Percentiles rank a stretch among this genome's conserved stretches.
Conservation (phyloP, 2,329 filamentous ascomycete genomes). For the Ophiosphaerella herpotricha region DNA sequence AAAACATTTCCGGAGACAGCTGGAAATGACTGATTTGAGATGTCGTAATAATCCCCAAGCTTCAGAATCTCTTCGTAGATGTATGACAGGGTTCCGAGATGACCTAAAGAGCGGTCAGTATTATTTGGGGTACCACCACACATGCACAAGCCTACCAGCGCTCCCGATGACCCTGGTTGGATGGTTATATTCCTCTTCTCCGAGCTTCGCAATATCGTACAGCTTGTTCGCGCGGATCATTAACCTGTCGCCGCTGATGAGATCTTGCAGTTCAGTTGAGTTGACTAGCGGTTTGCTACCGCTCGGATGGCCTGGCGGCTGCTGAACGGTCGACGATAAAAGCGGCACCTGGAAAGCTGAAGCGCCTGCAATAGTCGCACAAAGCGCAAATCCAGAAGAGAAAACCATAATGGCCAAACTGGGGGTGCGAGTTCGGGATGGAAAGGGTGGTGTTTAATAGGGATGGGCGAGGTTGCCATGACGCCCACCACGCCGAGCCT, state of each 20-base stretch:
- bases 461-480: constrained; percentile 29
- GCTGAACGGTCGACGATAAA: constrained; percentile 29
- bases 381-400: constrained; percentile 32
- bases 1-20: constrained; percentile 43
- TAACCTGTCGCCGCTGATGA: constrained; percentile 42
- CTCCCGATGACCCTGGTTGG: constrained; percentile 48
- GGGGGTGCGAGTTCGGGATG: constrained; percentile 13
- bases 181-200: constrained; percentile 49
- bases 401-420: constrained; percentile 30
- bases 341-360: constrained; percentile 38
- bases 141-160: constrained; percentile 32
- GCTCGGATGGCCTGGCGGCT: constrained; percentile 25
- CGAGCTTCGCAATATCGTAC: constrained; percentile 50
- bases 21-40: constrained; percentile 45
- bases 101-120: constrained; percentile 21
- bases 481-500: constrained; percentile 26
- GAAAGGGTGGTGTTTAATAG: constrained; percentile 20
- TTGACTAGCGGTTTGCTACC: constrained; percentile 40
- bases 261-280: constrained; percentile 40
- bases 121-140: constrained; percentile 11
- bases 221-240: constrained; percentile 42
- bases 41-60: constrained; percentile 47
- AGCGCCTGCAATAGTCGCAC: constrained; percentile 31
- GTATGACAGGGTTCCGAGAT: constrained; percentile 42
- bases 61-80: constrained; percentile 46